phyloP scores from a whole-genome alignment of 2,329 filamentous ascomycete species.

The Madurella mycetomatis region DNA sequence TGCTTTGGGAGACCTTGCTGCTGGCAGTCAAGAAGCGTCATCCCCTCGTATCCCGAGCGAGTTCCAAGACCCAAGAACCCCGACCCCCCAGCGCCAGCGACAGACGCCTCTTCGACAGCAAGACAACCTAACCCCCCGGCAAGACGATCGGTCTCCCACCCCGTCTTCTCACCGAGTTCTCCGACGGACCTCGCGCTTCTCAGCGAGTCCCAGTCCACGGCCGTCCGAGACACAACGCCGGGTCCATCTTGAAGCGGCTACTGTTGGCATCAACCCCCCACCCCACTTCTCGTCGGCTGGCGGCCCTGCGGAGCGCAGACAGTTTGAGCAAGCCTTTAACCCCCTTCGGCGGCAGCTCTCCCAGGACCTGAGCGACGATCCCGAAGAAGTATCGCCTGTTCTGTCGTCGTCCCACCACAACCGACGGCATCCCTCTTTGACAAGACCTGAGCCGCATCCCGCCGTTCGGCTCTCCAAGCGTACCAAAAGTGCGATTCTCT shows the following conservation, averaged over 20 bases:
- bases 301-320: conserved; percentile 16
- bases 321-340: conserved; percentile 21
- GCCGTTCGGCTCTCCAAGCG: conserved; percentile 69
- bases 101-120: conserved; percentile 36
- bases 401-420: conserved; percentile 30
- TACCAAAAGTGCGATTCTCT: conserved; percentile 87
- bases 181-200: conserved; percentile 50
- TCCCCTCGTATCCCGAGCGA: conserved; percentile 53
- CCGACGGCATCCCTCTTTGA: conserved; percentile 29
- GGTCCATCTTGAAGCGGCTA: conserved; percentile 45
- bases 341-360: conserved; percentile 38
- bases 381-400: conserved; percentile 35
- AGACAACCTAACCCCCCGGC: conserved; percentile 30
- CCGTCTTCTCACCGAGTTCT: conserved; percentile 46
- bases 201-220: conserved; percentile 39
- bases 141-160: conserved; percentile 39
- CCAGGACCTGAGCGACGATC: conserved; percentile 46
- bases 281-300: conserved; percentile 35
- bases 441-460: conserved; percentile 41
- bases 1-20: conserved; percentile 38
- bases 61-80: conserved; percentile 43
- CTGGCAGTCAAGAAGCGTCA: conserved; percentile 42
- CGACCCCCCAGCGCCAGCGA: conserved; percentile 35
- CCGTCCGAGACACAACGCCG: conserved; percentile 30
- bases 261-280: conserved; percentile 45